Percentiles rank a stretch among this genome's conserved stretches.
These are phyloP conservation scores for Rosa chinensis DNA, from an alignment of 306 rosid species.

Conservation along the genomic window DNA sequence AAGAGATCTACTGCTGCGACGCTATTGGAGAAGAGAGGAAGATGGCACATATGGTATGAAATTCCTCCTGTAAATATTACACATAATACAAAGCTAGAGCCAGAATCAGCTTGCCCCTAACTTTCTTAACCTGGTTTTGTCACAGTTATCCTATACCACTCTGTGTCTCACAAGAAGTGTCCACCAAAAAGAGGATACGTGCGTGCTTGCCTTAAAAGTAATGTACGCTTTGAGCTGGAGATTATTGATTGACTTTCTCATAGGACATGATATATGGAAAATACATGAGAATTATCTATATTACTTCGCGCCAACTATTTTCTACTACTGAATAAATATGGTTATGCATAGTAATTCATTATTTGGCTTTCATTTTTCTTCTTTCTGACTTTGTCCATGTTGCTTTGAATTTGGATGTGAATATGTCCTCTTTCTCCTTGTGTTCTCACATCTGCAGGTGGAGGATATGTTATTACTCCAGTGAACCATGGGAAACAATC, in stretches of 20 bases:
- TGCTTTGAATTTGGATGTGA: background rate
- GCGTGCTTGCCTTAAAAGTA: constrained; percentile 96
- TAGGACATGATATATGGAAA: constrained; percentile 13
- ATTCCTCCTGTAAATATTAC: constrained; percentile 10
- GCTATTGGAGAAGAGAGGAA: constrained; percentile 96
- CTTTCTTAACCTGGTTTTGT: constrained; percentile 29
- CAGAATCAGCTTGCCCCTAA: constrained; percentile 13
- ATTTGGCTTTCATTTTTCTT: background rate
- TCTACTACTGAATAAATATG: background rate
- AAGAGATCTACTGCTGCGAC: constrained; percentile 71
- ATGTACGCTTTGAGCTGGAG: constrained; percentile 53
- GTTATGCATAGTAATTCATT: background rate
- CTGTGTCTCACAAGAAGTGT: constrained; percentile 72
- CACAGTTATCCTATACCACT: constrained; percentile 75
- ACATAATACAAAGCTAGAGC: constrained; percentile 2
- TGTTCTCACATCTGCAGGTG: constrained; percentile 48
- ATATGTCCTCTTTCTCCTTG: background rate
- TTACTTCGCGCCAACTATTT: background rate
- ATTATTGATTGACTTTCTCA: constrained; percentile 7
- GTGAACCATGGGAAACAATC: constrained; percentile 68
- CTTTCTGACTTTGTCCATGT: background rate
- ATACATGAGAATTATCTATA: constrained; percentile 4
- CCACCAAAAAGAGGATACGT: constrained; percentile 66
- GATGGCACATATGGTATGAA: constrained; percentile 88
- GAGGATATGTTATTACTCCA: constrained; percentile 87